Base-by-base conservation (phyloP, 257 asterid genomes). In the Solanum microdontum region DNA sequence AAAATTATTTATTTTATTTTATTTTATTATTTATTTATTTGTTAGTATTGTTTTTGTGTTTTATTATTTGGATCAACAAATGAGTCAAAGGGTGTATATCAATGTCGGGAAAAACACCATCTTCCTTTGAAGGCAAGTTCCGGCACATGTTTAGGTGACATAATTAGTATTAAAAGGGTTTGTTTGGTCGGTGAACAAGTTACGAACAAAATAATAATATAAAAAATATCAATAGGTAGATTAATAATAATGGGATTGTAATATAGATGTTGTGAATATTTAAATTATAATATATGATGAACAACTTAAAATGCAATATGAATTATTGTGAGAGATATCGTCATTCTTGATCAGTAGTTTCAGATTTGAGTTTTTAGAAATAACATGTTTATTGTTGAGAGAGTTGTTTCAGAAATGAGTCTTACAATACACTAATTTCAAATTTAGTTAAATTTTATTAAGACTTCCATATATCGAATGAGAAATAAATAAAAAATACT, bases 391-490 rank as follows among this genome's bases (percentile, higher is more conserved):
- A 55, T 17, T 55, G 64, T 55, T 17, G 24, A 7, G 10, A 17
- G 11, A 0, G 62, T 17, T 51, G 1, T 2, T 55, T 55, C n/a
- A 55, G 0, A 51, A 51, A 4, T 55, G 11, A 55, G 11, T 6
- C 2, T 19, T 7, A 0, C n/a, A 55, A 1, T 19, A 19, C 1
- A 55, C 2, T 55, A 17, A 19, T 55, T 55, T 55, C 0, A 55
- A 7, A 55, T 2, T 55, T 55, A 17, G 0, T 51, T 51, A 15
- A 1, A 51, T 51, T 51, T 0, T 51, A 0, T 51, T 6, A 51
- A 0, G 1, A 15, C n/a, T 17, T 0, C 0, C 8, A 51, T 51
- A 48, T 17, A 17, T 1, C 9, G 9, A 51, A 51, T 6, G 0
- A 17, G 4, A 51, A 51, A 0, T 48, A 48, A 51, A 51, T 1